These are phyloP conservation scores for Millerozyma acaciae DNA, from an alignment of 805 yeast species.

Conservation along the genomic window DNA sequence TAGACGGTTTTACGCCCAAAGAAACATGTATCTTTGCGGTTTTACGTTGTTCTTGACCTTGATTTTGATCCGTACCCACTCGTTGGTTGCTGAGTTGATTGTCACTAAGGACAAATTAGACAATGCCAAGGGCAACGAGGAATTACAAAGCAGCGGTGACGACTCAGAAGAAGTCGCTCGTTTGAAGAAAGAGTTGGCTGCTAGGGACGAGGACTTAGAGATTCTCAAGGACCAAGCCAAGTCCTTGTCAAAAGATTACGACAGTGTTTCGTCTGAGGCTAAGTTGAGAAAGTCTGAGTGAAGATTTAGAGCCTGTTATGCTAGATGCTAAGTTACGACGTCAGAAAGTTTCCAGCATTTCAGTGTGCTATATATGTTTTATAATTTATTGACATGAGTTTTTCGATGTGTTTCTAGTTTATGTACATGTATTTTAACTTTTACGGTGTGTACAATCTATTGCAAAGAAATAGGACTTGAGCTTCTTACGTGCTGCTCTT, in stretches of 20 bases:
- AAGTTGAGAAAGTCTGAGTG: conserved; percentile 14
- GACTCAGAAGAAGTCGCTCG: conserved; percentile 40
- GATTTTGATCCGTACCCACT: conserved; percentile 79
- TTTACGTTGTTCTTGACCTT: conserved; percentile 87
- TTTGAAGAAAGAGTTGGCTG: conserved; percentile 44
- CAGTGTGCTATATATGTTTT: background rate
- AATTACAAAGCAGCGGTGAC: conserved; percentile 16
- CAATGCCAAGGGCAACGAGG: conserved; percentile 22
- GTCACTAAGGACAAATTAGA: conserved; percentile 58
- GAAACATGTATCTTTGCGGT: conserved; percentile 95
- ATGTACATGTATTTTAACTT: too few species aligned
- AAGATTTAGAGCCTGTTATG: too few species aligned
- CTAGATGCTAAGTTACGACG: background rate
- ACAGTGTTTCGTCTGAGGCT: conserved; percentile 24
- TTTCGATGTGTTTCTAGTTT: too few species aligned
- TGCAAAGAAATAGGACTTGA: too few species aligned
- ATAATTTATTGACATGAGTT: too few species aligned
- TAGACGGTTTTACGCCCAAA: conserved; percentile 89
- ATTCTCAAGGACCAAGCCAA: conserved; percentile 71
- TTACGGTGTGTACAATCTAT: too few species aligned
- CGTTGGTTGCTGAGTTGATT: conserved; percentile 70
- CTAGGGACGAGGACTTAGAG: conserved; percentile 62
- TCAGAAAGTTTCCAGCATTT: background rate
- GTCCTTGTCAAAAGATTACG: conserved; percentile 62
- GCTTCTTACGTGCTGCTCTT: conserved; percentile 75